Percentiles rank a stretch among this genome's conserved stretches.
Evolutionary conservation across 768 basidiomycete genomes (phyloP).

Genomic region (Chalciporus sphaerocephalus): DNA sequence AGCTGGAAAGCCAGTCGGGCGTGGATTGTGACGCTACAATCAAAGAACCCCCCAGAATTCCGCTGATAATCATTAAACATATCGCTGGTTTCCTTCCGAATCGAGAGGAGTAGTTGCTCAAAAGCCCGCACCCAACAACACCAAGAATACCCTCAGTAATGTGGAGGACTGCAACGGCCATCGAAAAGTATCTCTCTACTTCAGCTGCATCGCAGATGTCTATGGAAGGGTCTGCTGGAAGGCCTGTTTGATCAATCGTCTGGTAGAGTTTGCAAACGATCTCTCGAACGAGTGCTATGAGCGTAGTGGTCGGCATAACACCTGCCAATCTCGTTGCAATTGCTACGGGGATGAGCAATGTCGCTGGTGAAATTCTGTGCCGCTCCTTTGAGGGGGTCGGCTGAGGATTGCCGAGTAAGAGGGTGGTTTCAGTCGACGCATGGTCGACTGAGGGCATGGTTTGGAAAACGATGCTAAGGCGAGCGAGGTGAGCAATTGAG

Average conservation of each 20-base stretch:
- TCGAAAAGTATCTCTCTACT: conserved; percentile 21
- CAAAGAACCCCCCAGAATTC: conserved; percentile 8
- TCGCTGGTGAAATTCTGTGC: conserved; percentile 10
- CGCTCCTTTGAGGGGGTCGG: not conserved
- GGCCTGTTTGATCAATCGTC: not conserved
- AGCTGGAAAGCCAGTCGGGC: conserved; percentile 12
- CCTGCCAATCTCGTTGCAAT: conserved; percentile 21
- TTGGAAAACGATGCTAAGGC: too few species aligned
- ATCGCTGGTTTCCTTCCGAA: conserved; percentile 26
- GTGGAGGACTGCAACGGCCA: conserved; percentile 13
- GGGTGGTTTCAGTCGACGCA: conserved; percentile 8
- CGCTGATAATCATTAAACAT: conserved; percentile 5
- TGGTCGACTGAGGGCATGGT: conserved; percentile 12
- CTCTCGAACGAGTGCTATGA: conserved; percentile 23
- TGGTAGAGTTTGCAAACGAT: conserved; percentile 28
- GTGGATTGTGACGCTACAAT: conserved; percentile 15
- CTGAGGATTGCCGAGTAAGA: conserved; percentile 9
- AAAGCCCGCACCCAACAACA: conserved; percentile 23
- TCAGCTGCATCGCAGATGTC: conserved; percentile 20
- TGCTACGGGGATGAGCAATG: conserved; percentile 26
- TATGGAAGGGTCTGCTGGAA: conserved; percentile 8
- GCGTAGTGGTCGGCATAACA: conserved; percentile 24
- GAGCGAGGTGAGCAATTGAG: too few species aligned
- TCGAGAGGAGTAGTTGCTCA: conserved; percentile 23
- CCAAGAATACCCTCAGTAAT: conserved; percentile 19